Conservation (phyloP, 73 alveolate species). For the Stentor coeruleus region DNA sequence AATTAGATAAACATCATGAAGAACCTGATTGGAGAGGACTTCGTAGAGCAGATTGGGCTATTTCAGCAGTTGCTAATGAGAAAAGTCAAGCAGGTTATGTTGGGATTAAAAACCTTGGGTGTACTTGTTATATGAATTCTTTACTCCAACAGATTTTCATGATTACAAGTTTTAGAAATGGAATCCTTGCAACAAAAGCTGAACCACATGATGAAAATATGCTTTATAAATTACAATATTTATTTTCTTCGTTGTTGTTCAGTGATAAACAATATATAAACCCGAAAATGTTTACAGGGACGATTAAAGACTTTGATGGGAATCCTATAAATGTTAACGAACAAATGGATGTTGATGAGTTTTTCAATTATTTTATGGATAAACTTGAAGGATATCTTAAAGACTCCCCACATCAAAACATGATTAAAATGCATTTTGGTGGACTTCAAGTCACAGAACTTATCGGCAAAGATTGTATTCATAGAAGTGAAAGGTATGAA, state of each 20-base stretch:
- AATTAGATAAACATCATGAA: not conserved
- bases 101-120: slow-evolving; percentile 68
- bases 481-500: slow-evolving; percentile 85
- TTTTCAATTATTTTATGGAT: slow-evolving; percentile 86
- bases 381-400: slow-evolving; percentile 69
- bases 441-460: slow-evolving; percentile 90
- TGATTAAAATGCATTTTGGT: slow-evolving; percentile 71
- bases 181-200: slow-evolving; percentile 32
- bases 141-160: slow-evolving; percentile 86
- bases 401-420: slow-evolving; percentile 50
- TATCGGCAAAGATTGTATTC: slow-evolving; percentile 78
- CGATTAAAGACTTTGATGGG: slow-evolving; percentile 59
- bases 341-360: slow-evolving; percentile 95
- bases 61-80: slow-evolving; percentile 28
- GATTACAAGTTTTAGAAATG: slow-evolving; percentile 63
- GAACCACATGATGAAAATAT: not conserved
- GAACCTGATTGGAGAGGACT: slow-evolving; percentile 10
- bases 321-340: slow-evolving; percentile 74
- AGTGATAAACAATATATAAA: slow-evolving; percentile 7
- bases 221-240: slow-evolving; percentile 15
- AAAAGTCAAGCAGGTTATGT: slow-evolving; percentile 54
- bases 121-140: slow-evolving; percentile 96
- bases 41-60: slow-evolving; percentile 27
- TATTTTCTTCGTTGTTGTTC: slow-evolving; percentile 16
- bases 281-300: slow-evolving; percentile 15